phyloP scores from a whole-genome alignment of 1,284 basidiomycete species.

The Puccinia coronata region DNA sequence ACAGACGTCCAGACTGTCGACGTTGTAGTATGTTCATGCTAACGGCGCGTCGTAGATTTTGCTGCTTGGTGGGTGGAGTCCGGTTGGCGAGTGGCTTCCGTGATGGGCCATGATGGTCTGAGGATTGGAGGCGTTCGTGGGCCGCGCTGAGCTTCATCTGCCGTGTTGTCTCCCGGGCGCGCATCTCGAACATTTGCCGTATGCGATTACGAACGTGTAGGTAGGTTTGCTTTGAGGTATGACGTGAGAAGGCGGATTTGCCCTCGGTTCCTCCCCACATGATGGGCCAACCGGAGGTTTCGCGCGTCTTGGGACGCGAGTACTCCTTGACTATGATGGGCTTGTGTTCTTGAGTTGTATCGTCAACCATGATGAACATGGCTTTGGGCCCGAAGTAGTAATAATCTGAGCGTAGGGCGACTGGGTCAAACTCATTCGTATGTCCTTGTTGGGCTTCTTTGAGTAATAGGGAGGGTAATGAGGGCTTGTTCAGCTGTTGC shows the following conservation, averaged over 20 bases:
- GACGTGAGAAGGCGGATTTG: slow-evolving; percentile 36
- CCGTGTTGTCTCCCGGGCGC: background rate
- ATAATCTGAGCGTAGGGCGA: slow-evolving; percentile 80
- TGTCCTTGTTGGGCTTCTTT: slow-evolving; percentile 85
- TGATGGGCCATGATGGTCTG: background rate
- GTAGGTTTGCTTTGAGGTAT: slow-evolving; percentile 32
- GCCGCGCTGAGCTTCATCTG: background rate
- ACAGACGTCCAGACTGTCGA: slow-evolving; percentile 21
- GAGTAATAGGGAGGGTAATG: slow-evolving; percentile 68
- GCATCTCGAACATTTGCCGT: slow-evolving; percentile 37
- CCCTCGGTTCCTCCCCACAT: slow-evolving; percentile 58
- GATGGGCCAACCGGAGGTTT: slow-evolving; percentile 63
- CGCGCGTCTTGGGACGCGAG: slow-evolving; percentile 57
- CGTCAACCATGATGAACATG: slow-evolving; percentile 86
- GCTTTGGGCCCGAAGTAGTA: slow-evolving; percentile 80
- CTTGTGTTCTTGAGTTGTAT: slow-evolving; percentile 72
- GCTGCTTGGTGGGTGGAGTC: slow-evolving; percentile 1
- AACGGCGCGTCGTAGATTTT: slow-evolving; percentile 28
- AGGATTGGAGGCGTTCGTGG: background rate
- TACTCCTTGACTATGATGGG: slow-evolving; percentile 65
- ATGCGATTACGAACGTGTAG: slow-evolving; percentile 21
- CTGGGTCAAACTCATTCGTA: slow-evolving; percentile 81
- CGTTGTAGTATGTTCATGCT: slow-evolving; percentile 48
- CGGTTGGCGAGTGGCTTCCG: background rate
- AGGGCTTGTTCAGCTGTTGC: slow-evolving; percentile 50